These are phyloP conservation scores for Lepraria neglecta DNA, from an alignment of 495 filamentous ascomycete species.

Conservation along the genomic window DNA sequence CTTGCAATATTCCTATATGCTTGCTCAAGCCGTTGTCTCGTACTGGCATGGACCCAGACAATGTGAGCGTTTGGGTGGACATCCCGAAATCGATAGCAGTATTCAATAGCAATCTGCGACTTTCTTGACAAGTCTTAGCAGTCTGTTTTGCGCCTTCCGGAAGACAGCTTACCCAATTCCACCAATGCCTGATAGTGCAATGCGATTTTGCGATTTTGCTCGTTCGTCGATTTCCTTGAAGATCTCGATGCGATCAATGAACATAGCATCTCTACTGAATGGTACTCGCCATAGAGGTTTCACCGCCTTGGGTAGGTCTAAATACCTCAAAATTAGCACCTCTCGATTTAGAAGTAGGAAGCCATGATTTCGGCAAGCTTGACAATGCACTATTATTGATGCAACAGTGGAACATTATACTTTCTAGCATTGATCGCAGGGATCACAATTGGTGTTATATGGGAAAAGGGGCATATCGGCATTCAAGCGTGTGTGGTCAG, in stretches of 20 bases:
- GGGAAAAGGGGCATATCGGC: no score
- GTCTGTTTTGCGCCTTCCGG: no score
- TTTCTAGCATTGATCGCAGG: no score
- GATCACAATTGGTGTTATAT: no score
- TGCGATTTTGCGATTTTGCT: slow-evolving; percentile 7
- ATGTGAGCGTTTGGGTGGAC: slow-evolving; percentile 30
- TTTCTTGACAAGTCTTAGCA: slow-evolving; percentile 23
- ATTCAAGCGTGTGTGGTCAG: no score
- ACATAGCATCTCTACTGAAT: slow-evolving; percentile 4
- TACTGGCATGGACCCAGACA: slow-evolving; percentile 42
- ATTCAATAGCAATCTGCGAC: slow-evolving; percentile 39
- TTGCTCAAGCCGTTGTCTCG: slow-evolving; percentile 33
- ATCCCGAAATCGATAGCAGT: slow-evolving; percentile 31
- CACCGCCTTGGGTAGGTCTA: no score
- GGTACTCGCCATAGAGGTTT: slow-evolving; percentile 31
- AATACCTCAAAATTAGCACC: no score
- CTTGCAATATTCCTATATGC: slow-evolving; percentile 38
- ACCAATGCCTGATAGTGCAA: slow-evolving; percentile 31
- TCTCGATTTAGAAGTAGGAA: no score
- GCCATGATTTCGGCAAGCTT: no score
- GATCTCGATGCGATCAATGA: slow-evolving; percentile 6
- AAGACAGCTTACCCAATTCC: slow-evolving; percentile 27
- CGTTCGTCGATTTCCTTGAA: not conserved
- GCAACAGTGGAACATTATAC: no score
- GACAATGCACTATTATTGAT: no score